Conservation (phyloP, 2,329 filamentous ascomycete genomes). For the Delphinella strobiligena region DNA sequence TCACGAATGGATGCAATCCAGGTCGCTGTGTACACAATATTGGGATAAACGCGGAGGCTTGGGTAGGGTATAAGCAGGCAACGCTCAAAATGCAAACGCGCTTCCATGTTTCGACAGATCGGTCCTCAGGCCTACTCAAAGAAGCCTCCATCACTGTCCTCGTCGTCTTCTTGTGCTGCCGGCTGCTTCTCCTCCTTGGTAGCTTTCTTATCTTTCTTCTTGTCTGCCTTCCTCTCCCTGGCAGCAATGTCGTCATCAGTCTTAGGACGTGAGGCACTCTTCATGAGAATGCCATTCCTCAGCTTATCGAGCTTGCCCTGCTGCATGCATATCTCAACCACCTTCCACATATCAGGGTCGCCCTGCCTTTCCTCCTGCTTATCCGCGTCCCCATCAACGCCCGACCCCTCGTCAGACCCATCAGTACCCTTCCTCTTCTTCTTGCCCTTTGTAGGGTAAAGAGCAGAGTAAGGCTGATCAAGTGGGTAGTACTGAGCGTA, state of each 20-base stretch:
- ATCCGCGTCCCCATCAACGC: constrained; percentile 24
- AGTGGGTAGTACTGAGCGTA: constrained; percentile 65
- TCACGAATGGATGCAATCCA: no score
- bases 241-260: constrained; percentile 11
- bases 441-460: constrained; percentile 30
- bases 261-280: neutral
- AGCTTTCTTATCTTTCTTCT: constrained; percentile 5
- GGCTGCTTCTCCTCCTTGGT: constrained; percentile 5
- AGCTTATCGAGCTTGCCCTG: constrained; percentile 44
- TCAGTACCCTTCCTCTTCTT: constrained; percentile 15
- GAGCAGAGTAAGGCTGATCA: constrained; percentile 54
- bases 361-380: constrained; percentile 25
- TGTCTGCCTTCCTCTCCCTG: constrained; percentile 1
- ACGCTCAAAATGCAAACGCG: no score
- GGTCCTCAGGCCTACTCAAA: constrained; percentile 16
- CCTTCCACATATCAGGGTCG: constrained; percentile 52
- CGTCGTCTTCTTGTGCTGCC: constrained; percentile 15
- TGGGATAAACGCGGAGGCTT: no score
- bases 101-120: neutral
- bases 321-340: constrained; percentile 53
- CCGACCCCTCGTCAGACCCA: constrained; percentile 12
- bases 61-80: no score
- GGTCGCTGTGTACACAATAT: no score
- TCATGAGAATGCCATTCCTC: constrained; percentile 38
- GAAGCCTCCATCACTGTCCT: constrained; percentile 25